Conservation (phyloP, 345 rosid genomes). For the Eutrema japonicum region DNA sequence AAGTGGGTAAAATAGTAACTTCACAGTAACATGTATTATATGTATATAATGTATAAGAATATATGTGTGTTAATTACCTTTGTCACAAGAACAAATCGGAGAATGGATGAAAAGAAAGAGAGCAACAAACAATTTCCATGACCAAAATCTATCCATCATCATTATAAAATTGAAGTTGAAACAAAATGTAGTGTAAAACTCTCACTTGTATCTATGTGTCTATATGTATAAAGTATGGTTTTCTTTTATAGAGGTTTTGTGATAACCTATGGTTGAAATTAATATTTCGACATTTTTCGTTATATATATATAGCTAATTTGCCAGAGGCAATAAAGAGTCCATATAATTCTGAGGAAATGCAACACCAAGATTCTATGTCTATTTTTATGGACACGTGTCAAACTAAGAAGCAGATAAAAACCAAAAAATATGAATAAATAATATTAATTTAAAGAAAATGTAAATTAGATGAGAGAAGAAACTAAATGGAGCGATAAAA, state of each 20-base stretch:
- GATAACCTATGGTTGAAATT: slow-evolving; percentile 24
- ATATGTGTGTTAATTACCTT: slow-evolving; percentile 28
- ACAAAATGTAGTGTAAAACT: neutral
- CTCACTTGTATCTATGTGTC: slow-evolving; percentile 5
- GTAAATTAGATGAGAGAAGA: slow-evolving; percentile 39
- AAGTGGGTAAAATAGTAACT: neutral
- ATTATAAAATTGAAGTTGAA: neutral
- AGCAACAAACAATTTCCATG: slow-evolving; percentile 28
- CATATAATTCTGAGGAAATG: slow-evolving; percentile 42
- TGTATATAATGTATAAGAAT: neutral
- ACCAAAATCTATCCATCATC: slow-evolving; percentile 18
- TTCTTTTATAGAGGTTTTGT: neutral
- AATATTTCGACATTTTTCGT: slow-evolving; percentile 3
- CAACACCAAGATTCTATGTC: slow-evolving; percentile 34
- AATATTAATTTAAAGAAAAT: slow-evolving; percentile 38
- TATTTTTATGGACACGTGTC: slow-evolving; percentile 37
- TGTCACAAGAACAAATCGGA: slow-evolving; percentile 35
- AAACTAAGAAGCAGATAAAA: neutral
- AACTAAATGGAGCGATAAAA: slow-evolving; percentile 40
- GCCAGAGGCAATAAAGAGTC: slow-evolving; percentile 23
- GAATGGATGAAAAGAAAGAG: slow-evolving; percentile 28
- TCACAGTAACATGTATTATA: neutral
- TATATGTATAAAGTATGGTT: neutral
- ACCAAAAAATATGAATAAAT: neutral
- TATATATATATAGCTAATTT: slow-evolving; percentile 29